These are phyloP conservation scores for Sordariomycetes sp. DNA, from an alignment of 2,329 filamentous ascomycete genomes.

Conservation along the genomic window DNA sequence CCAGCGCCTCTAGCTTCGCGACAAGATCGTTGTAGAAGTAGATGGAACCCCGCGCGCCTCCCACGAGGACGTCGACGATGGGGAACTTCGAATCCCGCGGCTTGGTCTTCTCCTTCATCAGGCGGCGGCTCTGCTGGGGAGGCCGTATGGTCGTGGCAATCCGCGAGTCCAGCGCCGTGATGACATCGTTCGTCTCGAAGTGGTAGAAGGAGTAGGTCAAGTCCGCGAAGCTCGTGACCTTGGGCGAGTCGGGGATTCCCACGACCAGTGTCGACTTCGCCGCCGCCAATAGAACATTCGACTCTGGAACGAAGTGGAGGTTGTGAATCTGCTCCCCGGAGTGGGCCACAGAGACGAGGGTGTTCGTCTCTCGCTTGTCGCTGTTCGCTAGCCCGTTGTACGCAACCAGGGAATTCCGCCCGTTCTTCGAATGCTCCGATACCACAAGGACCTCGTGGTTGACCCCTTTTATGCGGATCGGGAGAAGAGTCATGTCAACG, in stretches of 20 bases:
- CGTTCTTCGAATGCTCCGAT: slow-evolving; percentile 17
- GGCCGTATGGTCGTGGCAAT: slow-evolving; percentile 12
- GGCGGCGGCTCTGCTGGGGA: slow-evolving; percentile 12
- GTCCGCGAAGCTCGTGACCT: slow-evolving; percentile 1
- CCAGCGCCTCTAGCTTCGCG: slow-evolving; percentile 34
- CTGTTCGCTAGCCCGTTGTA: background rate
- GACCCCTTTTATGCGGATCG: slow-evolving; percentile 19
- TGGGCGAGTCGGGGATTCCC: background rate
- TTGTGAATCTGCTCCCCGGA: background rate
- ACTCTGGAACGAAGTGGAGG: background rate
- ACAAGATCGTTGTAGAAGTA: slow-evolving; percentile 71
- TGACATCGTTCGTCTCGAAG: slow-evolving; percentile 46
- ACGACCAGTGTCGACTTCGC: background rate
- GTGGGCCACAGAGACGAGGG: background rate
- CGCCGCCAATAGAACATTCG: background rate
- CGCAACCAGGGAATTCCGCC: background rate
- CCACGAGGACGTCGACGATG: slow-evolving; percentile 63
- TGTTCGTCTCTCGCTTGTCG: background rate
- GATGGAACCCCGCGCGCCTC: slow-evolving; percentile 63
- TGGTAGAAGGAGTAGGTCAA: slow-evolving; percentile 42
- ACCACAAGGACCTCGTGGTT: slow-evolving; percentile 31
- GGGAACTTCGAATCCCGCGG: slow-evolving; percentile 8
- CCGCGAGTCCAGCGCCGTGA: slow-evolving; percentile 55
- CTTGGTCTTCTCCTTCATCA: slow-evolving; percentile 5
- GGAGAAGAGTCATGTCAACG: slow-evolving; percentile 28